Percentiles rank a stretch among this genome's conserved stretches.
Evolutionary conservation across 2,329 filamentous ascomycete species (phyloP).

Genomic region (Thelonectria olida): DNA sequence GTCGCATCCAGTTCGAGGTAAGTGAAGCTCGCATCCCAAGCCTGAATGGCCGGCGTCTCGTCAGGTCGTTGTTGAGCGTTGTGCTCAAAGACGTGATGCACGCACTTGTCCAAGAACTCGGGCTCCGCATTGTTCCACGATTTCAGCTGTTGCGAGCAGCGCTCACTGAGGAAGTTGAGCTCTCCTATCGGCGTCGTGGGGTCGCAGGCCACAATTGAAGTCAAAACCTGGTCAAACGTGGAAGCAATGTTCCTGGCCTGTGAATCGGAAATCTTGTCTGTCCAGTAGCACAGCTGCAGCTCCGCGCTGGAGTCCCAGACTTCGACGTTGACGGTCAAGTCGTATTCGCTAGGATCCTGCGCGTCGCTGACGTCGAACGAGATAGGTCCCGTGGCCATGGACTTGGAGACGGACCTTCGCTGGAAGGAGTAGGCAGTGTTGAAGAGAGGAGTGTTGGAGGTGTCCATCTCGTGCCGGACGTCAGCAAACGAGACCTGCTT

Average conservation of each 20-base stretch:
- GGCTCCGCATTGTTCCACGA: constrained; percentile 39
- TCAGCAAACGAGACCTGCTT: constrained; percentile 20
- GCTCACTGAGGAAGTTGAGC: constrained; percentile 26
- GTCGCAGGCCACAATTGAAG: constrained; percentile 4
- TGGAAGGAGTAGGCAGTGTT: constrained; percentile 37
- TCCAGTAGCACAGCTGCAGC: constrained; percentile 36
- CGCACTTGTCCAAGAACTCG: constrained; percentile 36
- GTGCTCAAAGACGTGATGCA: constrained; percentile 53
- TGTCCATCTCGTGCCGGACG: constrained; percentile 5
- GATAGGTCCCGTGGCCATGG: constrained; percentile 16
- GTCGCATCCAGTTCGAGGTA: constrained; percentile 41
- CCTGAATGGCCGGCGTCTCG: constrained; percentile 48
- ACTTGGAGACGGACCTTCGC: constrained; percentile 24
- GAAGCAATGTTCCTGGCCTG: constrained; percentile 33
- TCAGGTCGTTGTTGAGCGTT: constrained; percentile 38
- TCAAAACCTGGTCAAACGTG: constrained; percentile 28
- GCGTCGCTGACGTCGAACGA: constrained; percentile 27
- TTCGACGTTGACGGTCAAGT: constrained; percentile 33
- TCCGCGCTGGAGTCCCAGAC: constrained; percentile 31
- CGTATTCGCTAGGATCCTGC: constrained; percentile 33
- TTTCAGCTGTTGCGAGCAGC: constrained; percentile 24
- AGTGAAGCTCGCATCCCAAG: constrained; percentile 55
- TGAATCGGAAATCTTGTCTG: constrained; percentile 28
- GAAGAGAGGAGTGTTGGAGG: constrained; percentile 23
- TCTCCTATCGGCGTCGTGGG: constrained; percentile 15